phyloP scores from a whole-genome alignment of 202 grass and related monocot genomes.

The Tripidium arundinaceum region DNA sequence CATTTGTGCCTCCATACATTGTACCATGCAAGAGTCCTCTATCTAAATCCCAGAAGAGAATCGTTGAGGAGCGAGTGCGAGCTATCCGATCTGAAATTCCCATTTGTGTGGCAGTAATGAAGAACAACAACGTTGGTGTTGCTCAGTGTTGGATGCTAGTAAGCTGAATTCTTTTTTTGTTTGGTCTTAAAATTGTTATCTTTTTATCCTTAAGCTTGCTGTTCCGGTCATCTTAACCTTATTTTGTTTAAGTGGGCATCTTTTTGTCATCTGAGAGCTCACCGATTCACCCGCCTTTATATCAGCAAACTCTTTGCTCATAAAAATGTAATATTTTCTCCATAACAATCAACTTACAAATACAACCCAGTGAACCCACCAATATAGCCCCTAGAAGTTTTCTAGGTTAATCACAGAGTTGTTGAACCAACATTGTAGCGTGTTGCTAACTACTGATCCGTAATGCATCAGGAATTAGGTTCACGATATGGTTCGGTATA shows the following conservation, averaged over 20 bases:
- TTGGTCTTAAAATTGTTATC: neutral
- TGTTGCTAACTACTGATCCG: neutral
- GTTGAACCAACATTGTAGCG: neutral
- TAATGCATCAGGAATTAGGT: conserved; percentile 11
- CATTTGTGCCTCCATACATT: conserved; percentile 17
- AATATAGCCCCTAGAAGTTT: neutral
- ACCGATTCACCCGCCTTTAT: neutral
- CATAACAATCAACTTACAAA: neutral
- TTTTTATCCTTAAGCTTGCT: neutral
- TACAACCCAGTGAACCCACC: neutral
- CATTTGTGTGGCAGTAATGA: conserved; percentile 40
- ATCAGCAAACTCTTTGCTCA: neutral
- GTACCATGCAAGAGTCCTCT: neutral
- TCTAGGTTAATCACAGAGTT: neutral
- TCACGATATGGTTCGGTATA: conserved; percentile 3
- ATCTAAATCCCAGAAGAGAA: conserved; percentile 28
- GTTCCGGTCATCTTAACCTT: neutral
- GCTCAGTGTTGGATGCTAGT: conserved; percentile 6
- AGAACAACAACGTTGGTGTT: conserved; percentile 16
- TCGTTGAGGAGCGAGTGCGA: conserved; percentile 19
- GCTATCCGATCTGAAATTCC: conserved; percentile 27
- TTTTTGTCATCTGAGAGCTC: neutral
- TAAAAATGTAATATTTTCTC: neutral
- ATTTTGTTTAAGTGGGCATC: neutral
- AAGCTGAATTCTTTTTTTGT: neutral